These are phyloP conservation scores for Penicillium sp. DNA, from an alignment of 2,329 filamentous ascomycete species.

Conservation along the genomic window DNA sequence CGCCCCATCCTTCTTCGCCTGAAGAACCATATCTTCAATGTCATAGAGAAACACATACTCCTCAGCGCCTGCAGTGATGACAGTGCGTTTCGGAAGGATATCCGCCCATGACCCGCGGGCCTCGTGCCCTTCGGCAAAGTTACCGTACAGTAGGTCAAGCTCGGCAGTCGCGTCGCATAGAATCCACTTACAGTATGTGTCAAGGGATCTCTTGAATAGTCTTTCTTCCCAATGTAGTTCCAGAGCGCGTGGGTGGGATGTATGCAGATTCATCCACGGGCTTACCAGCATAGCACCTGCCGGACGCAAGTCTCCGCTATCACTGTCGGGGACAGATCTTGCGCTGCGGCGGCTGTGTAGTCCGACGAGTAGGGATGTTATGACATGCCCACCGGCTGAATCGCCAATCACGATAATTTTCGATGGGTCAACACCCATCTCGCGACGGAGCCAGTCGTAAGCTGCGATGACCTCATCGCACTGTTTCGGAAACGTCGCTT, in stretches of 20 bases:
- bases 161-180: constrained; percentile 2
- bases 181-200: constrained; percentile 15
- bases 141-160: constrained; percentile 11
- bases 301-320: background rate
- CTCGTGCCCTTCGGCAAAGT: constrained; percentile 15
- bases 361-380: constrained; percentile 15
- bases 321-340: background rate
- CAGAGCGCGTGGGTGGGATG: constrained; percentile 16
- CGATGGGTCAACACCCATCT: constrained; percentile 11
- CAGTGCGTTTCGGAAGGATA: constrained; percentile 21
- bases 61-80: constrained; percentile 22
- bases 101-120: constrained; percentile 19
- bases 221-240: constrained; percentile 21
- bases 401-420: constrained; percentile 22
- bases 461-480: constrained; percentile 70
- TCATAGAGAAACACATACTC: constrained; percentile 24
- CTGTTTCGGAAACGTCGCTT: constrained; percentile 73
- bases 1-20: constrained; percentile 13
- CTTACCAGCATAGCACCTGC: constrained; percentile 19
- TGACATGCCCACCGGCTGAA: constrained; percentile 22
- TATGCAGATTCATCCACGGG: constrained; percentile 23
- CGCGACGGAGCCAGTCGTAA: constrained; percentile 56
- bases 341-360: constrained; percentile 1
- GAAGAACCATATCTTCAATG: constrained; percentile 20
- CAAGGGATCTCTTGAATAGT: constrained; percentile 21